phyloP scores from a whole-genome alignment of 805 yeast species.

The Hanseniaspora hatyaiensis region DNA sequence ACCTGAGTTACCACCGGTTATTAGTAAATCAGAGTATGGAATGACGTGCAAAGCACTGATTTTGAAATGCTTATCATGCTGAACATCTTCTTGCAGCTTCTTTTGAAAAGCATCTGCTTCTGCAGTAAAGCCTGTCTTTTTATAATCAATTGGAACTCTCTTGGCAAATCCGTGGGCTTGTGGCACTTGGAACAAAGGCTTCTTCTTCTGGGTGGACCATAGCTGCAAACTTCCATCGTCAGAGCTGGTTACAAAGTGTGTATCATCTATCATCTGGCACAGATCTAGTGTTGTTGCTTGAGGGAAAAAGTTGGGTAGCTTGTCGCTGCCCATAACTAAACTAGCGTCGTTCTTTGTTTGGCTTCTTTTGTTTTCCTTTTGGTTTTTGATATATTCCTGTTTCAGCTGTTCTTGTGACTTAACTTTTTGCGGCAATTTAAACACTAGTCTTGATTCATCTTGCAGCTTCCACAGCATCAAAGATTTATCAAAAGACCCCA shows the following conservation, averaged over 20 bases:
- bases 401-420: constrained; percentile 45
- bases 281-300: constrained; percentile 64
- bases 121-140: constrained; percentile 39
- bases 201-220: constrained; percentile 86
- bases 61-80: constrained; percentile 60
- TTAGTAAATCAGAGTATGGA: constrained; percentile 73
- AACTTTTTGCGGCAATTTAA: constrained; percentile 44
- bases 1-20: constrained; percentile 86
- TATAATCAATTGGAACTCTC: constrained; percentile 38
- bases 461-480: constrained; percentile 95
- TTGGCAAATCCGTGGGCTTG: constrained; percentile 57
- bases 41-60: constrained; percentile 71
- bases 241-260: constrained; percentile 86
- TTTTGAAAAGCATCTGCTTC: constrained; percentile 33
- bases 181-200: constrained; percentile 60
- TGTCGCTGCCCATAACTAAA: neutral
- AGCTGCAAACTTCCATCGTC: constrained; percentile 85
- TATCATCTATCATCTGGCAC: constrained; percentile 82
- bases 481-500: constrained; percentile 88
- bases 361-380: constrained; percentile 22
- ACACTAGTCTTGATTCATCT: constrained; percentile 86
- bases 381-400: constrained; percentile 30
- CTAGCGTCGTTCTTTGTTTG: too few relatives aligned
- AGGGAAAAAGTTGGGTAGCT: constrained; percentile 23
- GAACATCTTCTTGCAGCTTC: constrained; percentile 46